Base-by-base conservation (phyloP, 495 filamentous ascomycete species). In the Penicillium paradoxum region DNA sequence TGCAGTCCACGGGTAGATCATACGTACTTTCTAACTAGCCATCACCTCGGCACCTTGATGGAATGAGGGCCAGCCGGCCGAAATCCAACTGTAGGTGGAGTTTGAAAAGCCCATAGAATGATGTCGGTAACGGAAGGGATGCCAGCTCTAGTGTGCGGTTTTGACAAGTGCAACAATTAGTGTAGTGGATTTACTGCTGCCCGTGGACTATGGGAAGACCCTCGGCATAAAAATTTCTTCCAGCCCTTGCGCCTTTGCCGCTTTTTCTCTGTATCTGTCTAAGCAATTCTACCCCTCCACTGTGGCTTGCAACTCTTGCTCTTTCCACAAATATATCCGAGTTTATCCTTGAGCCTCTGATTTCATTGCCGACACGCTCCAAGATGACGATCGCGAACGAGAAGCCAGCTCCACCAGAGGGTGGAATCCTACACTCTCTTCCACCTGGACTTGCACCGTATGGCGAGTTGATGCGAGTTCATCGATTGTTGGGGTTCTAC, bases 391-490 rank as follows among this genome's bases (percentile, higher is more conserved):
- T 2, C 19, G 2, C 17, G 14, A 33, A 21, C 15, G 24, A 45
- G 3, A 45, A 10, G 9, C 15, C 17, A 11, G 15, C n/a, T 1
- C 25, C 27, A 19, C 14, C 43, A 18, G 27, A 45, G 15, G 29
- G 11, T 9, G 29, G 29, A 21, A 32, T 45, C 1, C 27, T 45
- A 1, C 6, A n/a, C 8, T 33, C n/a, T 1, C 9, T 45, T 18
- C 43, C 43, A 11, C 0, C 43, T 21, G 17, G 15, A 1, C 18
- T 45, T 3, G 73, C 93, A 36, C 74, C 74, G 1, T 77, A 75
- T 47, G 66, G 51, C 10, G 54, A 76, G 53, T 49, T 76, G 6
- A 68, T 66, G 58, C 72, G 73, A n/a, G 55, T 77, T 29, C 60
- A 73, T 24, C 52, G 53, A 17, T 65, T 56, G 4, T 51, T 51